Conservation (phyloP, 1,284 basidiomycete genomes). For the Heterobasidion irregulare region DNA sequence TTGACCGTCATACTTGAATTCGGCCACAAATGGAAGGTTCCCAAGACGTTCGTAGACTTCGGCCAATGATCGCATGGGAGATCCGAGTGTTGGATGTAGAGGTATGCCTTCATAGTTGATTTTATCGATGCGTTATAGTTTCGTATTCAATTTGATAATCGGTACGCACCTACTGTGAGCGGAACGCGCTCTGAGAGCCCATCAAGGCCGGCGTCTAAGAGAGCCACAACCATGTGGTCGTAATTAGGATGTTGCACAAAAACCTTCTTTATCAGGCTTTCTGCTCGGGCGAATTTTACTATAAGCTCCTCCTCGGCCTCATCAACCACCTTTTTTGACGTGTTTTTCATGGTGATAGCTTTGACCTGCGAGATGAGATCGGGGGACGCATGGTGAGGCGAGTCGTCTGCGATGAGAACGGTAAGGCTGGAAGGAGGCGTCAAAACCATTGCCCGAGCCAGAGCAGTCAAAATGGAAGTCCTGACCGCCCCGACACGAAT, state of each 20-base stretch:
- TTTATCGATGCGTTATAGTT: too few relatives aligned
- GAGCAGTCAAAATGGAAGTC: constrained; percentile 73
- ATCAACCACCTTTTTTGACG: constrained; percentile 39
- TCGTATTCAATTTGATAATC: too few relatives aligned
- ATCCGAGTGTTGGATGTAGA: constrained; percentile 68
- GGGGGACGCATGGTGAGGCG: constrained; percentile 27
- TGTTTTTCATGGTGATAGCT: constrained; percentile 21
- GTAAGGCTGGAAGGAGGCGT: constrained; percentile 29
- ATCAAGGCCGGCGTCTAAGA: constrained; percentile 56
- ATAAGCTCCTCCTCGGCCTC: constrained; percentile 36
- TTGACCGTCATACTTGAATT: constrained; percentile 86
- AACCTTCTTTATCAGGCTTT: constrained; percentile 62
- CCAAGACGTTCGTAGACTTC: constrained; percentile 76
- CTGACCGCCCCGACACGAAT: constrained; percentile 85
- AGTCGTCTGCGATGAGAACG: constrained; percentile 16
- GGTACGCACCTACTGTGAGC: constrained; percentile 61
- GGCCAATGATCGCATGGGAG: constrained; percentile 77
- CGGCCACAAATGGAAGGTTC: constrained; percentile 64
- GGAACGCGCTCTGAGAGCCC: constrained; percentile 59
- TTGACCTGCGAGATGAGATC: constrained; percentile 31
- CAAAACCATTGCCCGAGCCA: constrained; percentile 77
- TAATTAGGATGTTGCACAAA: constrained; percentile 90
- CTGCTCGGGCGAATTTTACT: constrained; percentile 43
- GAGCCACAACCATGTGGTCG: constrained; percentile 64
- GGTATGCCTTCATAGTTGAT: constrained; percentile 43